Evolutionary conservation across 2,329 filamentous ascomycete species (phyloP).

Genomic region (Fusarium buharicum): DNA sequence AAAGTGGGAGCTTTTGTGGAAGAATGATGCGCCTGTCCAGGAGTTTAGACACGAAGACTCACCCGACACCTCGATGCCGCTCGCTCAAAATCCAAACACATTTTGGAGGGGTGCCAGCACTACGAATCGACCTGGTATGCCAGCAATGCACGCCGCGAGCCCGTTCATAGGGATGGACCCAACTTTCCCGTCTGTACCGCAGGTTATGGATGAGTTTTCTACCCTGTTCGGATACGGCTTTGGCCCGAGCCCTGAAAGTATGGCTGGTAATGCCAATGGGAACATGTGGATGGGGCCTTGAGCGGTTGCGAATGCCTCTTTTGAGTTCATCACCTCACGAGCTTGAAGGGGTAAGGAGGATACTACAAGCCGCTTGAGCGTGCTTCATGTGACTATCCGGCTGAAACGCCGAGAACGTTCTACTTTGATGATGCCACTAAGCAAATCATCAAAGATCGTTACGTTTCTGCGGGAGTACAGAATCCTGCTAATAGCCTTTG

Average conservation of each 20-base stretch:
- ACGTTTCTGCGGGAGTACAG: background rate
- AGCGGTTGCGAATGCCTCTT: slow-evolving; percentile 6
- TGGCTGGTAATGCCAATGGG: slow-evolving; percentile 40
- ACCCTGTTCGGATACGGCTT: slow-evolving; percentile 48
- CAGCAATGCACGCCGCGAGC: slow-evolving; percentile 45
- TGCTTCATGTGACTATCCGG: background rate
- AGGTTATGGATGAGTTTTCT: slow-evolving; percentile 53
- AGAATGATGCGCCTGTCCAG: slow-evolving; percentile 50
- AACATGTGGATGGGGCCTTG: slow-evolving; percentile 47
- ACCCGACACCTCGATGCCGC: slow-evolving; percentile 36
- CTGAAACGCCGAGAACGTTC: slow-evolving; percentile 7
- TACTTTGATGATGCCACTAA: background rate
- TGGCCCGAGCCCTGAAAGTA: slow-evolving; percentile 47
- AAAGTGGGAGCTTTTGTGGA: slow-evolving; percentile 62
- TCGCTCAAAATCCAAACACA: slow-evolving; percentile 38
- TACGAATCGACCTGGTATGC: slow-evolving; percentile 40
- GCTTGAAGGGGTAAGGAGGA: slow-evolving; percentile 17
- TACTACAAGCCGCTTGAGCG: slow-evolving; percentile 1
- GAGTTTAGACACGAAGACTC: slow-evolving; percentile 44
- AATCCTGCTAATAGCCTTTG: too few relatives aligned
- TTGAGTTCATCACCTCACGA: slow-evolving; percentile 3
- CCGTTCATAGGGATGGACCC: slow-evolving; percentile 53
- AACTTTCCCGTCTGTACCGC: slow-evolving; percentile 53
- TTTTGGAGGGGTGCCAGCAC: slow-evolving; percentile 41
- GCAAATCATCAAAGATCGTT: background rate